A percentile compares a stretch with the other conserved stretches of the same genome.
Evolutionary conservation across 2,329 filamentous ascomycete species (phyloP).

Genomic region (Paraphoma chrysanthemicola): DNA sequence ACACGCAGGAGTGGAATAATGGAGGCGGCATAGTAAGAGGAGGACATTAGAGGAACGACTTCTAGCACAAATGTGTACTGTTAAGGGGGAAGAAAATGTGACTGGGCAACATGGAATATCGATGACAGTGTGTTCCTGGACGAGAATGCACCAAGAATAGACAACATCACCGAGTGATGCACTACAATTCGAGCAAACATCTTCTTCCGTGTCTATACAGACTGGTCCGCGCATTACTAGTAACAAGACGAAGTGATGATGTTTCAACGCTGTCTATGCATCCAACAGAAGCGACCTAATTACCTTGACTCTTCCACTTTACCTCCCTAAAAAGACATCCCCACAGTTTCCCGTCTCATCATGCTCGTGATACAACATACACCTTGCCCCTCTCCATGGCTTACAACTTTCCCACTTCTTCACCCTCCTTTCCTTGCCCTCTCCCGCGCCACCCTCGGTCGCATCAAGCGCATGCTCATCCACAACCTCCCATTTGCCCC

Average conservation of each 20-base stretch:
- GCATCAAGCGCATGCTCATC: constrained; percentile 11
- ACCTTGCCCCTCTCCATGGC: constrained; percentile 46
- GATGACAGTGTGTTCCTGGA: background rate
- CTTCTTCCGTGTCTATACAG: background rate
- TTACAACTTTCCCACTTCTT: constrained; percentile 46
- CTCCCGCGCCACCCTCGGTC: constrained; percentile 24
- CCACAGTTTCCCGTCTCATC: constrained; percentile 44
- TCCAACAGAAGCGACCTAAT: too few species aligned
- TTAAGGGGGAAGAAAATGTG: background rate
- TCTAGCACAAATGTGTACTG: background rate
- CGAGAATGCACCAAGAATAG: background rate
- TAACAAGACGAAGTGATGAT: background rate
- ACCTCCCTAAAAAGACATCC: constrained; percentile 40
- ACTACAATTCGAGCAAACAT: background rate
- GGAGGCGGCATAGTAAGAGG: background rate
- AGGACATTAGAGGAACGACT: background rate
- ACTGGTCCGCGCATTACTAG: too few species aligned
- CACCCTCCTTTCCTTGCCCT: constrained; percentile 28
- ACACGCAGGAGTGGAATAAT: background rate
- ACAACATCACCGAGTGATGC: background rate
- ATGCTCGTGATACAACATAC: constrained; percentile 49
- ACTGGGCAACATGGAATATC: background rate
- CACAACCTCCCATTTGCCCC: constrained; percentile 15
- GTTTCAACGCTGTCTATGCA: too few species aligned
- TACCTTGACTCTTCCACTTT: constrained; percentile 1